Evolutionary conservation across 1,139 yeast genomes (phyloP), one percentile per base, ranked within the genome.

Genomic region (Barnettozyma hawaiiensis): DNA sequence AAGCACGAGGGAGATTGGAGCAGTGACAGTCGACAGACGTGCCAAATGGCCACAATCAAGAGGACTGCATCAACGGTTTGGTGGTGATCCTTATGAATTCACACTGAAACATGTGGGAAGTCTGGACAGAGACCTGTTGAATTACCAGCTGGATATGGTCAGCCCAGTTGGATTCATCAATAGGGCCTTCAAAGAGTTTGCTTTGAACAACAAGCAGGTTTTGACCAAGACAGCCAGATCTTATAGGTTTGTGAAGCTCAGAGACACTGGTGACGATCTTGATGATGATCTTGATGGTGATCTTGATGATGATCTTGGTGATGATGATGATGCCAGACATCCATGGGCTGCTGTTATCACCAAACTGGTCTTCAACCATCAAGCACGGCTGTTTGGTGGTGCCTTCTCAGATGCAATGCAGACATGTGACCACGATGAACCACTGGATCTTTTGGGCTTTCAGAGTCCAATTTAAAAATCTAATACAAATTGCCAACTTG

Each of bases 41-140:
- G 39, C 39, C 3, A 42, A 23, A 24, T 35, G 33, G 32, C 26
- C 21, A 14, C n/a, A 15, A 8, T 22, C 28, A 22, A 15, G 9
- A 2, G 28, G 28, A 5, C 9, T 19, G 3, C 29, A 28, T 31
- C 29, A 26, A 18, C 19, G 14, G 5, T 5, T 35, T 4, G 37
- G 42, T 29, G 23, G 18, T 7, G 32, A 14, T n/a, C 19, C 36
- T 10, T 42, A 38, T 12, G 37, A 37, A 22, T 42, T 35, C 27
- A 28, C 39, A n/a, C 31, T 38, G 10, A 42, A 42, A n/a, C 45
- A 42, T 27, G 29, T 42, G 18, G 41, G 42, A 5, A 42, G 37
- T 24, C 27, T 42, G 12, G 44, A 41, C 18, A 14, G 24, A 14
- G 41, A 29, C 6, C 22, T 37, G 11, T 29, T 41, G 31, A 29